phyloP scores from a whole-genome alignment of 768 basidiomycete genomes.

The Calocybe indica region DNA sequence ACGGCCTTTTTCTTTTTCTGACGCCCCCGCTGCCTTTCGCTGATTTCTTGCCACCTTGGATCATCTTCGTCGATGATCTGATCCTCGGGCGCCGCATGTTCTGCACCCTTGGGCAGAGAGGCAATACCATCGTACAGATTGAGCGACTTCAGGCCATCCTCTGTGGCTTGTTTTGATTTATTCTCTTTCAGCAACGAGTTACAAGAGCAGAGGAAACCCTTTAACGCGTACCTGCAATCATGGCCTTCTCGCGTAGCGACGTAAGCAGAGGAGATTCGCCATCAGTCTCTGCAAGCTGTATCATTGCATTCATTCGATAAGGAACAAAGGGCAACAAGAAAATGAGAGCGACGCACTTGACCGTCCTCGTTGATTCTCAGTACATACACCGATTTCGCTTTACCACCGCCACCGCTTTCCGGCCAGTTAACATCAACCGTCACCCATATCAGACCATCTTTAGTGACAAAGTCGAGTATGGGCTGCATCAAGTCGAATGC shows the following conservation, averaged over 20 bases:
- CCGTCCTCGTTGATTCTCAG: background rate
- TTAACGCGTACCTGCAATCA: too few species aligned
- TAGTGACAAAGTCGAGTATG: slow-evolving; percentile 14
- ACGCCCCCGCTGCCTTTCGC: background rate
- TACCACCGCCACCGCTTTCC: background rate
- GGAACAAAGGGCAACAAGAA: slow-evolving; percentile 18
- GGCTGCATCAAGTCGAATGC: slow-evolving; percentile 17
- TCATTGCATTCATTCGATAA: slow-evolving; percentile 41
- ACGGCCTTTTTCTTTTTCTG: slow-evolving; percentile 1
- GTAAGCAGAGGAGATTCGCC: background rate
- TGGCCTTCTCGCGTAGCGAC: background rate
- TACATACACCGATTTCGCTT: background rate
- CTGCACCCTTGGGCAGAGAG: background rate
- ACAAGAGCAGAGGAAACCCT: too few species aligned
- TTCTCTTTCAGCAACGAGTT: background rate
- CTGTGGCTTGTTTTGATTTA: background rate
- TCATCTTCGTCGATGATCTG: too few species aligned
- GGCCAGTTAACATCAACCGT: slow-evolving; percentile 18
- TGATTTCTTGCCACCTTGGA: too few species aligned
- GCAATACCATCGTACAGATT: slow-evolving; percentile 44
- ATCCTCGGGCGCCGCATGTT: too few species aligned
- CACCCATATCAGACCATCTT: slow-evolving; percentile 16
- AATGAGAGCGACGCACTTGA: too few species aligned
- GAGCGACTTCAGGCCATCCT: slow-evolving; percentile 42
- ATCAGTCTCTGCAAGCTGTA: background rate